Evolutionary conservation across 257 asterid genomes (phyloP), one percentile per base, ranked within the genome.

Genomic region (Galeopsis tetrahit): DNA sequence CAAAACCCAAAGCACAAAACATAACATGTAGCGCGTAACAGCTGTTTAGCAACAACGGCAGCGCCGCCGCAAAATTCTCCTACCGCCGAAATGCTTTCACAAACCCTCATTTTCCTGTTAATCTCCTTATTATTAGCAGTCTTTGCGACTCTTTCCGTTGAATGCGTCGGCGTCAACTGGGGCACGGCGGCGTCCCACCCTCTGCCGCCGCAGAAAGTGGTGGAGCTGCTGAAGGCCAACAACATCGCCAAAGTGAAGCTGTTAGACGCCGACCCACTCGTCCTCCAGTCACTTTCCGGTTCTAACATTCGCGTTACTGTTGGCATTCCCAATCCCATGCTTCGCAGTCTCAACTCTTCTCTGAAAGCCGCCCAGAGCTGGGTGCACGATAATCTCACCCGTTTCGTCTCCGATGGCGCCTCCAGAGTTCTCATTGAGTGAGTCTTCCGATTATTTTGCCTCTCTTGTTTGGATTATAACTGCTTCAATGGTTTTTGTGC

Each of bases 371-470:
- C 98, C 13, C 75, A 82, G 74, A 80, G 77, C 77, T 92, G 96
- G 96, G 96, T 92, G 70, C 98, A 90, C 77, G 92, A 92, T 66
- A 90, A 92, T 72, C 90, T 92, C 74, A 88, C 98, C 49, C 90
- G 96, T 67, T 90, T 78, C 72, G 84, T 87, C 66, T 86, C 95
- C 10, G 79, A 64, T 67, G 85, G 87, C 61, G 75, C 85, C 38
- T 74, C 81, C 55, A 78, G 80, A 60, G 88, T 90, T 76, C 96
- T 83, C 77, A 79, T 90, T 2, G 92, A 92, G 98, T 92, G 77
- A 13, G 80, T 69, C 4, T 66, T 52, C 43, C 15, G 4, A 42
- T 71, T 40, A 11, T 7, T 32, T 9, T 38, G 1, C 33, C 14
- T 5, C 10, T 44, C n/a, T 5, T 44, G 66, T 61, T 62, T 4